Conservation (phyloP, 805 yeast genomes). For the Metschnikowia cubensis region DNA sequence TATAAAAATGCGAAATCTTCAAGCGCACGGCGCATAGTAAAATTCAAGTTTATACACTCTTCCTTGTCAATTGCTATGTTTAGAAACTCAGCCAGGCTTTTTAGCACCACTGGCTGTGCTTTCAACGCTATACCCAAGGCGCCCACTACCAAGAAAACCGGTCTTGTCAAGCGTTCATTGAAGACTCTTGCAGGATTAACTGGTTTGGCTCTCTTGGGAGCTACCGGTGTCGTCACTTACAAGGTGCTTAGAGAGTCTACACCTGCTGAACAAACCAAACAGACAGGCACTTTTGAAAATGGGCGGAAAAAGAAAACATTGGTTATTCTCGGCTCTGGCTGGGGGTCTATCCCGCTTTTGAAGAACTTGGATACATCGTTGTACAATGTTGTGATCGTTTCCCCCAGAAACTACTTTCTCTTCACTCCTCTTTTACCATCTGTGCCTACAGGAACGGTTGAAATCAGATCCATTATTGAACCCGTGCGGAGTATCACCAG, state of each 20-base stretch:
- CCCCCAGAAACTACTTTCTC: slow-evolving; percentile 92
- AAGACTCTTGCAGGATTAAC: slow-evolving; percentile 46
- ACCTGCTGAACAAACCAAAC: slow-evolving; percentile 59
- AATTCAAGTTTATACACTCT: background rate
- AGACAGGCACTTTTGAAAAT: slow-evolving; percentile 49
- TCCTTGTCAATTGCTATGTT: slow-evolving; percentile 10
- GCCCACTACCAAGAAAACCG: slow-evolving; percentile 16
- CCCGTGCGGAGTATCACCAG: slow-evolving; percentile 87
- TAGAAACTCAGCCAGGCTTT: slow-evolving; percentile 19
- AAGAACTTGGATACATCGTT: slow-evolving; percentile 80
- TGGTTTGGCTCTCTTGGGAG: slow-evolving; percentile 49
- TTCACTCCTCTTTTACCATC: slow-evolving; percentile 96
- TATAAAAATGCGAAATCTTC: slow-evolving; percentile 4
- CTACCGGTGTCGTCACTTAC: slow-evolving; percentile 48
- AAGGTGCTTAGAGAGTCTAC: slow-evolving; percentile 58
- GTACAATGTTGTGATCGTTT: slow-evolving; percentile 84
- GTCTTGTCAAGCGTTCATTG: slow-evolving; percentile 41
- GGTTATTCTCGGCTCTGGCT: slow-evolving; percentile 84
- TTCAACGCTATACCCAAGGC: slow-evolving; percentile 17
- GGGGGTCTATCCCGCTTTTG: slow-evolving; percentile 88
- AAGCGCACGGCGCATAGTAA: background rate
- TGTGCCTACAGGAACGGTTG: slow-evolving; percentile 91
- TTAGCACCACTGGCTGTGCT: slow-evolving; percentile 22
- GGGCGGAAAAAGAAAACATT: slow-evolving; percentile 68
- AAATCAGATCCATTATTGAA: slow-evolving; percentile 85